These are phyloP conservation scores for Skeletonema costatum DNA, from an alignment of 108 stramenopile species.

Conservation along the genomic window DNA sequence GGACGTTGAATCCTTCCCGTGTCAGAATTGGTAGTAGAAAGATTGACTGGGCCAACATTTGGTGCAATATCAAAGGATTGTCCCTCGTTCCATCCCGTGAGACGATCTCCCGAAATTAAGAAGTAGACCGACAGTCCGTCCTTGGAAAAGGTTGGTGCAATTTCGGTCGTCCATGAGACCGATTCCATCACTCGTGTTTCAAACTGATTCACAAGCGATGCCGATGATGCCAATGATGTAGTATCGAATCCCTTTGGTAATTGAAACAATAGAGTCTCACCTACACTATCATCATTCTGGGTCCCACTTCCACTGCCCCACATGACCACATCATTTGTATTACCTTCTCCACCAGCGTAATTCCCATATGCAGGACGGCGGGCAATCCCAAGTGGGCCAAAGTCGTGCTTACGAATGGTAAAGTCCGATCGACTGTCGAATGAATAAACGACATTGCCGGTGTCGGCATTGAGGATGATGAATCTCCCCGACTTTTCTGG, in stretches of 20 bases:
- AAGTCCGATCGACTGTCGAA: background rate
- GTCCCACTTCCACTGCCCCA: background rate
- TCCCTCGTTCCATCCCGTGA: constrained; percentile 4
- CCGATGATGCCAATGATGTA: background rate
- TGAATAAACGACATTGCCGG: background rate
- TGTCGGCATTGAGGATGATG: background rate
- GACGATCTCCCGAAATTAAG: constrained; percentile 3
- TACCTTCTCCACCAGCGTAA: background rate
- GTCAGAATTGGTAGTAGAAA: background rate
- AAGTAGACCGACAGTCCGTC: constrained; percentile 5
- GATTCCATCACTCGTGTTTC: constrained; percentile 2
- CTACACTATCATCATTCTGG: background rate
- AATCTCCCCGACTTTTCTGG: constrained; percentile 1
- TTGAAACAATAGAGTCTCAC: constrained; percentile 6
- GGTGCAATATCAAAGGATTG: background rate
- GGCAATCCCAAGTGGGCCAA: background rate
- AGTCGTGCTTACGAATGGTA: background rate
- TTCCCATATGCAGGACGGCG: background rate
- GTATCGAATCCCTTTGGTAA: constrained; percentile 2
- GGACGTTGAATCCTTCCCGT: background rate
- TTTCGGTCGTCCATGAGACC: constrained; percentile 6
- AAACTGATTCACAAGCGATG: background rate
- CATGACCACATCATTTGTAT: constrained; percentile 4
- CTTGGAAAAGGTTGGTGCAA: constrained; percentile 6
- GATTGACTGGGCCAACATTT: background rate